phyloP scores from a whole-genome alignment of 345 rosid genomes.

The Corymbia maculata region DNA sequence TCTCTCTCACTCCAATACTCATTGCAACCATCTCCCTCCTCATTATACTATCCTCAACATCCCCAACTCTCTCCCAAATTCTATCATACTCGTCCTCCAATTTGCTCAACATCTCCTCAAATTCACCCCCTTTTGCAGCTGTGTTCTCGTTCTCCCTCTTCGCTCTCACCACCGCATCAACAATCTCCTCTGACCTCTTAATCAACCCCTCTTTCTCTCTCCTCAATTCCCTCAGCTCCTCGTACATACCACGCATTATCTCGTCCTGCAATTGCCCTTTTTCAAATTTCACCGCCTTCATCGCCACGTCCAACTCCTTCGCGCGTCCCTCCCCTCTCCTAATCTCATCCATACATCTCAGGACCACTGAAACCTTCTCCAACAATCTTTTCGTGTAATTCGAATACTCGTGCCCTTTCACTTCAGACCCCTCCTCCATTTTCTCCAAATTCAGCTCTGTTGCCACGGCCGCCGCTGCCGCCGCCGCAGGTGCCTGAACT shows the following conservation, averaged over 20 bases:
- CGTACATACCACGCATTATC: slow-evolving; percentile 47
- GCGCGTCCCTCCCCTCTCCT: slow-evolving; percentile 43
- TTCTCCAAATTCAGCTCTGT: slow-evolving; percentile 15
- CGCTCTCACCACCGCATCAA: slow-evolving; percentile 29
- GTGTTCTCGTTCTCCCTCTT: slow-evolving; percentile 26
- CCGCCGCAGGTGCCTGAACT: slow-evolving; percentile 43
- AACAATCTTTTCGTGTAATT: slow-evolving; percentile 46
- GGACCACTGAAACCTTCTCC: slow-evolving; percentile 44
- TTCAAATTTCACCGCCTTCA: slow-evolving; percentile 44
- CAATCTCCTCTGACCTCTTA: slow-evolving; percentile 37
- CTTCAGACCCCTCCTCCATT: slow-evolving; percentile 16
- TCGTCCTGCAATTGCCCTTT: slow-evolving; percentile 53
- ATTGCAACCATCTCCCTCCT: slow-evolving; percentile 51
- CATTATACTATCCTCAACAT: slow-evolving; percentile 43
- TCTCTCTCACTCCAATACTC: slow-evolving; percentile 77
- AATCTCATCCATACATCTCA: slow-evolving; percentile 45
- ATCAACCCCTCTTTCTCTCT: slow-evolving; percentile 38
- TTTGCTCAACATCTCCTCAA: slow-evolving; percentile 32
- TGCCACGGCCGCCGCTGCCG: slow-evolving; percentile 18
- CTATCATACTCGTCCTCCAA: slow-evolving; percentile 54
- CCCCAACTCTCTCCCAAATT: slow-evolving; percentile 62
- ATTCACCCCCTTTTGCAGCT: slow-evolving; percentile 11
- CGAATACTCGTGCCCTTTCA: slow-evolving; percentile 41
- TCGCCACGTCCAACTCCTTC: slow-evolving; percentile 23
- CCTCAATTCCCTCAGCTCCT: slow-evolving; percentile 35